These are phyloP conservation scores for Neurospora tetrasperma DNA, from an alignment of 495 filamentous ascomycete species.

Conservation along the genomic window DNA sequence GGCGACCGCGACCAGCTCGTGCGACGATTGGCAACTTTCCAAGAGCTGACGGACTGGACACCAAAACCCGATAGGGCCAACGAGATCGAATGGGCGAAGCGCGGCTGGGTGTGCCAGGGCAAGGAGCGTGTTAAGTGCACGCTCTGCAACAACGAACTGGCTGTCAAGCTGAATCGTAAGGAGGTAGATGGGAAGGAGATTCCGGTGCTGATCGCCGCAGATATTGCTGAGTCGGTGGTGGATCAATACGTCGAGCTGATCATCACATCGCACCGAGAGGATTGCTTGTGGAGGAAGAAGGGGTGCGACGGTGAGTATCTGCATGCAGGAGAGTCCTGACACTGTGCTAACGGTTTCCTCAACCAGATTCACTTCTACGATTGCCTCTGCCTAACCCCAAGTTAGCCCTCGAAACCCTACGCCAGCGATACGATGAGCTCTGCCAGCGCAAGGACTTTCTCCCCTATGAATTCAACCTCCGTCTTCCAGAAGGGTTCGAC, in stretches of 20 bases:
- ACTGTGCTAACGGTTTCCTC: constrained; percentile 41
- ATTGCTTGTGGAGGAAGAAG: constrained; percentile 75
- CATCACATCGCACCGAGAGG: constrained; percentile 64
- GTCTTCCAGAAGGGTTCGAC: constrained; percentile 34
- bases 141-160: constrained; percentile 69
- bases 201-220: constrained; percentile 32
- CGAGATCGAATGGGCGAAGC: constrained; percentile 92
- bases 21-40: constrained; percentile 72
- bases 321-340: neutral
- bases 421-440: constrained; percentile 50
- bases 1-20: constrained; percentile 79
- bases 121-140: constrained; percentile 74
- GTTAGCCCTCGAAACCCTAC: constrained; percentile 44
- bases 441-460: constrained; percentile 35
- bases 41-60: constrained; percentile 80
- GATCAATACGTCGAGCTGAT: constrained; percentile 64
- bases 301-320: constrained; percentile 65
- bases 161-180: constrained; percentile 66
- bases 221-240: constrained; percentile 60
- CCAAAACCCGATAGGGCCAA: constrained; percentile 70
- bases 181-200: constrained; percentile 56
- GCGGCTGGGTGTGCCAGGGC: constrained; percentile 80
- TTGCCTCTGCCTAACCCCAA: constrained; percentile 47
- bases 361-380: constrained; percentile 33
- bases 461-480: constrained; percentile 43